phyloP scores from a whole-genome alignment of 148 eudicot species.

The Heliosperma pusillum region DNA sequence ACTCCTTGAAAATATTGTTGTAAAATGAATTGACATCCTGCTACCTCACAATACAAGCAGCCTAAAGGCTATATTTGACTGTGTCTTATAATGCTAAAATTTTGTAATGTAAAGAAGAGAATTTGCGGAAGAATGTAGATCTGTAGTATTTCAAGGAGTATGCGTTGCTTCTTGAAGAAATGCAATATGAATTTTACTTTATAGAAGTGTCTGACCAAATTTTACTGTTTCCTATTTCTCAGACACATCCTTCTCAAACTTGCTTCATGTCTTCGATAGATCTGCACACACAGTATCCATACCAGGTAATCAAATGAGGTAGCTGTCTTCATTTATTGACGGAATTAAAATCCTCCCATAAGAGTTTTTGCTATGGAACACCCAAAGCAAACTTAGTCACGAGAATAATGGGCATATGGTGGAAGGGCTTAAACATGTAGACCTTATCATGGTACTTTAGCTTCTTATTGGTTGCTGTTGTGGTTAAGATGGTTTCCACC shows the following conservation, averaged over 20 bases:
- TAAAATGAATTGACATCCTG: no score
- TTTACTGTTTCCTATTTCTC: constrained; percentile 25
- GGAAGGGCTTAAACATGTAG: not conserved
- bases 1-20: no score
- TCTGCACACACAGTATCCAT: constrained; percentile 70
- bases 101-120: not conserved
- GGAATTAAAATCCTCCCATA: not conserved
- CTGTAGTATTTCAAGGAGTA: not conserved
- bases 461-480: not conserved
- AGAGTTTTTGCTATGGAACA: not conserved
- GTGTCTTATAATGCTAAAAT: not conserved
- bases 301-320: constrained; percentile 46
- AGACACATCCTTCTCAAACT: constrained; percentile 86
- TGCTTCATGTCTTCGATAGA: constrained; percentile 85
- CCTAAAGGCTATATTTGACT: not conserved
- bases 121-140: not conserved
- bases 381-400: not conserved
- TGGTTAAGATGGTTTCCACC: not conserved
- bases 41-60: no score
- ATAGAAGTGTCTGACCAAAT: constrained; percentile 10
- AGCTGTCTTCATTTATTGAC: not conserved
- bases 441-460: not conserved
- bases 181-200: no score
- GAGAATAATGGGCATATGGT: not conserved
- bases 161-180: no score